phyloP scores from a whole-genome alignment of 495 filamentous ascomycete species.

The Neurospora sp. region DNA sequence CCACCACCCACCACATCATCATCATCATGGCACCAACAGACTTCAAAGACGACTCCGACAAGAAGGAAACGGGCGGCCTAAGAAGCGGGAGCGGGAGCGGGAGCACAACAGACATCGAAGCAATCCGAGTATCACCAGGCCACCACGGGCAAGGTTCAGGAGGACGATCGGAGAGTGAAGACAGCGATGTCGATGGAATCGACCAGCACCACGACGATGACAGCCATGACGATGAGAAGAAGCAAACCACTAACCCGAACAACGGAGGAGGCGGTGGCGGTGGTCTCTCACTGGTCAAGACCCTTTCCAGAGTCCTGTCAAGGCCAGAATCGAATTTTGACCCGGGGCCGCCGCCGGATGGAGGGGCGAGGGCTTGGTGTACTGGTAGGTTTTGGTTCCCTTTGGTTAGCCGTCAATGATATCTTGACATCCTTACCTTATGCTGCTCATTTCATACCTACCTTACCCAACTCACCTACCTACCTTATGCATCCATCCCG shows the following conservation, averaged over 20 bases:
- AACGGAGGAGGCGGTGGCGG: neutral
- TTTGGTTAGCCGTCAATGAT: no score
- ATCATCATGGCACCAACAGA: neutral
- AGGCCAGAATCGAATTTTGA: slow-evolving; percentile 31
- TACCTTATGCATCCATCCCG: no score
- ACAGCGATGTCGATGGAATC: no score
- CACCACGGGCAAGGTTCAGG: no score
- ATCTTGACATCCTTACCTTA: no score
- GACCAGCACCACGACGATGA: no score
- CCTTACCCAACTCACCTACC: no score
- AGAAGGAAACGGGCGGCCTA: neutral
- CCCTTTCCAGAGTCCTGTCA: slow-evolving; percentile 25
- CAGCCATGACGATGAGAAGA: neutral
- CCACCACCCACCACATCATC: neutral
- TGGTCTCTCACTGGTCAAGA: slow-evolving; percentile 16
- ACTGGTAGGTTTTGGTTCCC: slow-evolving; percentile 30
- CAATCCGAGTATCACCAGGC: no score
- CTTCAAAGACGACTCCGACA: neutral
- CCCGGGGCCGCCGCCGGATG: slow-evolving; percentile 44
- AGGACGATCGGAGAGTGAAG: no score
- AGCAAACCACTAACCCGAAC: neutral
- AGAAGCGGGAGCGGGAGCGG: neutral
- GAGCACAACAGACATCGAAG: no score
- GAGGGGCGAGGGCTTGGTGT: slow-evolving; percentile 40
- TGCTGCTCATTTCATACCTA: no score